phyloP scores from a whole-genome alignment of 2,329 filamentous ascomycete species.

The Aspergillus jensenii region DNA sequence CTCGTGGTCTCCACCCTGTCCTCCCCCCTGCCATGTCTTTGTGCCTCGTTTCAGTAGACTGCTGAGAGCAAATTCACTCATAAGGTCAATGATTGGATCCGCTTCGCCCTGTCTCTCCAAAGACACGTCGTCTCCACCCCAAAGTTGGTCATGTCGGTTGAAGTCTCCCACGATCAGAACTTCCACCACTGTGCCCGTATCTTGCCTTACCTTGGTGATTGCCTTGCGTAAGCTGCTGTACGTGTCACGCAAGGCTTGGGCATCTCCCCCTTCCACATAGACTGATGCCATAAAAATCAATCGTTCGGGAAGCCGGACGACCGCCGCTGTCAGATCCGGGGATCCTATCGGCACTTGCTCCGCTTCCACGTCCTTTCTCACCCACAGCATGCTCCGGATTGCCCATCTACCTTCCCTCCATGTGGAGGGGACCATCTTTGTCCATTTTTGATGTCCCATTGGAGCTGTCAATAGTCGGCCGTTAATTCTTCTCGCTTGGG shows the following conservation, averaged over 20 bases:
- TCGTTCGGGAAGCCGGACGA: conserved; percentile 11
- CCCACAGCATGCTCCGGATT: conserved; percentile 28
- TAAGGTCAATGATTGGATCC: conserved; percentile 37
- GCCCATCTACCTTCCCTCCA: conserved; percentile 19
- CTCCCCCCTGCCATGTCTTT: conserved; percentile 39
- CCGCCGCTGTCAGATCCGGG: conserved; percentile 22
- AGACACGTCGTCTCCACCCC: conserved; percentile 26
- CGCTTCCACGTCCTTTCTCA: conserved; percentile 26
- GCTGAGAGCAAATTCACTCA: conserved; percentile 31
- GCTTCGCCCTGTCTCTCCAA: conserved; percentile 37
- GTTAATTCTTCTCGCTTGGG: conserved; percentile 18
- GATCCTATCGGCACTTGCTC: conserved; percentile 15
- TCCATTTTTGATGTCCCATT: conserved; percentile 20
- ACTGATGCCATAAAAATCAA: too few species aligned
- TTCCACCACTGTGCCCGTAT: too few species aligned
- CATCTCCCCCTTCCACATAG: too few species aligned
- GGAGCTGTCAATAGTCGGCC: conserved; percentile 20
- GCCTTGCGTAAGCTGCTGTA: too few species aligned
- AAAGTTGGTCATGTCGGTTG: conserved; percentile 29
- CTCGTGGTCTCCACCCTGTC: too few species aligned
- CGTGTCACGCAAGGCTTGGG: too few species aligned
- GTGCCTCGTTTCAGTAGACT: conserved; percentile 37
- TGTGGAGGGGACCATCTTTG: too few species aligned
- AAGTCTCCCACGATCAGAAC: conserved; percentile 16
- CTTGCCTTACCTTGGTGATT: too few species aligned